A percentile compares a stretch with the other conserved stretches of the same genome.
Conservation (phyloP, 441 rosid species). For the Gossypium schwendimanii region DNA sequence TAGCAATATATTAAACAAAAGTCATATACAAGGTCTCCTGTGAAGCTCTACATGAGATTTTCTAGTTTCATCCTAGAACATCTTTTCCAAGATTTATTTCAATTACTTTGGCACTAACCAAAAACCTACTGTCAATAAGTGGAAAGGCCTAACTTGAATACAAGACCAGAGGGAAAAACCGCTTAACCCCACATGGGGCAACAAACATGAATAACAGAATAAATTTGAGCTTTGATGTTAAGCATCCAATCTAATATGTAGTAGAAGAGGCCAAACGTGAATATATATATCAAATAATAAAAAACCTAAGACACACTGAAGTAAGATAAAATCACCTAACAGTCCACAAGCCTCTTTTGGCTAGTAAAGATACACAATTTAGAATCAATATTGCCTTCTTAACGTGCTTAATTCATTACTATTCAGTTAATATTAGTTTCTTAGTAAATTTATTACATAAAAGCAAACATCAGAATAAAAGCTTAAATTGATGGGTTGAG, state of each 20-base stretch:
- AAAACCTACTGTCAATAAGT: background rate
- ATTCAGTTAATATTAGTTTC: background rate
- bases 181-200: background rate
- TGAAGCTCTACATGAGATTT: background rate
- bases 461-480: background rate
- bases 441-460: background rate
- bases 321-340: background rate
- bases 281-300: background rate
- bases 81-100: background rate
- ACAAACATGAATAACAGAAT: background rate
- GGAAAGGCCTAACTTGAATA: background rate
- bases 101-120: background rate
- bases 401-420: background rate
- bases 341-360: background rate
- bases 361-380: background rate
- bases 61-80: background rate
- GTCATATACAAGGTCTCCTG: background rate
- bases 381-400: background rate
- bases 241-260: background rate
- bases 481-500: background rate
- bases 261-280: background rate
- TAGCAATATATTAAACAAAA: background rate
- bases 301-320: background rate
- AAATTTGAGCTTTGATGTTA: background rate
- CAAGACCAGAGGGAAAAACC: background rate